These are phyloP conservation scores for Powellomyces hirtus DNA, from an alignment of 192 early-diverging fungal species.

Conservation along the genomic window DNA sequence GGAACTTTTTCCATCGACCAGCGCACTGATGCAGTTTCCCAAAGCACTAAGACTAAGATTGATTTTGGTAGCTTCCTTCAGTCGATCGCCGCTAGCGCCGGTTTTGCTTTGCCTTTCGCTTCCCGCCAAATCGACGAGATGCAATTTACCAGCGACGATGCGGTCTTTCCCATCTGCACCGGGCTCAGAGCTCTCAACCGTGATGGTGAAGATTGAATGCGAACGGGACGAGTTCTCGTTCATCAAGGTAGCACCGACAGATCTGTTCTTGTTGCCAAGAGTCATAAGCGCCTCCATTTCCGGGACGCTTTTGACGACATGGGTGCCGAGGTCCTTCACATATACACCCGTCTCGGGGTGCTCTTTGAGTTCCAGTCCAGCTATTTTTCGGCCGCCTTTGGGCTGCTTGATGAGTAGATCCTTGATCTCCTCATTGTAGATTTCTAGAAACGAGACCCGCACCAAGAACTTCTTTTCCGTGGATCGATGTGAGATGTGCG, in stretches of 20 bases:
- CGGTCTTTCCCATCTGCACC: conserved; percentile 43
- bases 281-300: conserved; percentile 67
- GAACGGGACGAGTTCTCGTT: conserved; percentile 71
- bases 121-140: conserved; percentile 65
- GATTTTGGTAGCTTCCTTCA: conserved; percentile 69
- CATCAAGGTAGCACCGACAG: conserved; percentile 71
- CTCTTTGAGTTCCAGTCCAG: conserved; percentile 58
- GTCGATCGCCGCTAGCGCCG: conserved; percentile 55
- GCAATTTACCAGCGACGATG: conserved; percentile 62
- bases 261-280: conserved; percentile 70
- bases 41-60: conserved; percentile 61
- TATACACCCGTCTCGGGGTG: conserved; percentile 61
- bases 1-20: conserved; percentile 62
- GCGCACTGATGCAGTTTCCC: conserved; percentile 63
- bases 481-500: conserved; percentile 45
- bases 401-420: conserved; percentile 72
- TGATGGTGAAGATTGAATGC: conserved; percentile 68
- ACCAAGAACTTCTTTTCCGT: conserved; percentile 68
- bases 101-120: conserved; percentile 62
- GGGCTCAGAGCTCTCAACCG: conserved; percentile 56
- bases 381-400: conserved; percentile 39
- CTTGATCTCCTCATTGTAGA: conserved; percentile 91
- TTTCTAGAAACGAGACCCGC: conserved; percentile 87
- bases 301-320: conserved; percentile 62
- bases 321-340: conserved; percentile 58